These are phyloP conservation scores for Globisporangium camurandrum DNA, from an alignment of 352 stramenopile genomes.

Conservation along the genomic window DNA sequence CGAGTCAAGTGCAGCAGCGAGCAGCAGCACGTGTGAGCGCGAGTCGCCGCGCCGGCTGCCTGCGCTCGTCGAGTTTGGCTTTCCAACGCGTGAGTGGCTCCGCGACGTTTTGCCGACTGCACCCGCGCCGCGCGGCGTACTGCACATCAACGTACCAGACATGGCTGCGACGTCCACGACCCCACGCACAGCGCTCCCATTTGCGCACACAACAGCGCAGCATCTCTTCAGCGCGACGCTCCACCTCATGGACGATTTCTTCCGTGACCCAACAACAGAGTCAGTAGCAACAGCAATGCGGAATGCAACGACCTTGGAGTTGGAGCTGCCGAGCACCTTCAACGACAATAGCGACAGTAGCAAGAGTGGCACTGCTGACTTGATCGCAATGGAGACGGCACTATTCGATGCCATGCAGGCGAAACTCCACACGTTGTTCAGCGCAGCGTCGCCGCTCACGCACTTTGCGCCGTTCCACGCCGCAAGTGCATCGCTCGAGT, in stretches of 20 bases:
- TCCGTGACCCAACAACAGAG: constrained; percentile 22
- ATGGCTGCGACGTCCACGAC: constrained; percentile 5
- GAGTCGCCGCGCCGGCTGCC: constrained; percentile 37
- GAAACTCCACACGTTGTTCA: constrained; percentile 19
- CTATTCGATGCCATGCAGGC: constrained; percentile 20
- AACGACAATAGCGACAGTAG: constrained; percentile 8
- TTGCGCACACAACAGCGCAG: constrained; percentile 16
- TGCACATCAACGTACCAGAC: constrained; percentile 13
- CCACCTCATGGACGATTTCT: constrained; percentile 35
- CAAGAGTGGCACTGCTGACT: too few species aligned
- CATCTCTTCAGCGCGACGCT: constrained; percentile 24
- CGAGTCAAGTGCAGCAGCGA: background rate
- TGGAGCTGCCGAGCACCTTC: constrained; percentile 13
- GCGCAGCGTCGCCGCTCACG: constrained; percentile 1
- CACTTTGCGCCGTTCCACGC: constrained; percentile 28
- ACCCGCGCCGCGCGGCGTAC: constrained; percentile 7
- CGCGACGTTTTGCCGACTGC: constrained; percentile 21
- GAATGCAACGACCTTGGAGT: constrained; percentile 18
- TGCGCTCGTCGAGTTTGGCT: constrained; percentile 39
- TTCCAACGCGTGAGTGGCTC: constrained; percentile 42
- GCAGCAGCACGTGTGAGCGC: constrained; percentile 4
- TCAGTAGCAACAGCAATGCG: constrained; percentile 14
- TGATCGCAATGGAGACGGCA: constrained; percentile 12
- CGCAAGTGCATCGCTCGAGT: constrained; percentile 22
- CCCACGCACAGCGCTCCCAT: constrained; percentile 12